Conservation (phyloP, 2,329 filamentous ascomycete species). For the Epichloe sibirici region DNA sequence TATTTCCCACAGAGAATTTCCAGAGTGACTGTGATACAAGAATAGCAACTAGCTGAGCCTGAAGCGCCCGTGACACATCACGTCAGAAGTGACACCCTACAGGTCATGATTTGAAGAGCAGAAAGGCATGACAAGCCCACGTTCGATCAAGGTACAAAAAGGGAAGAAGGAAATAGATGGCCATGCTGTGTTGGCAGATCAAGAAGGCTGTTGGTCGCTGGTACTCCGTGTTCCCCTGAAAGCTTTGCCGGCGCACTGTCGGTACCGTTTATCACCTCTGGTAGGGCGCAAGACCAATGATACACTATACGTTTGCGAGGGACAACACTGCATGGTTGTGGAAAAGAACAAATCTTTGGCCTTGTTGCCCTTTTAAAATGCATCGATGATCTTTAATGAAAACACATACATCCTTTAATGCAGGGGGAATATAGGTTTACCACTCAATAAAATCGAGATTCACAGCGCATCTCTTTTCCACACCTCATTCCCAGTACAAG, state of each 20-base stretch:
- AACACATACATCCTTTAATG: too few relatives aligned
- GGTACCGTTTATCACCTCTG: not conserved
- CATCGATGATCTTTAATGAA: not conserved
- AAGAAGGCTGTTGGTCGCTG: not conserved
- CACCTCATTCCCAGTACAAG: not conserved
- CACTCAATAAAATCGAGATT: too few relatives aligned
- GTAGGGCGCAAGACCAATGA: not conserved
- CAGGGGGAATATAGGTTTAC: too few relatives aligned
- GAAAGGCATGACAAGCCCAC: not conserved
- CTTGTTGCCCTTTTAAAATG: not conserved
- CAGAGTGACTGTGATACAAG: slow-evolving; percentile 13
- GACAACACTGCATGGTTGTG: too few relatives aligned
- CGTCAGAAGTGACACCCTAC: not conserved
- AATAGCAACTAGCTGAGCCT: not conserved
- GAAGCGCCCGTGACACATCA: not conserved
- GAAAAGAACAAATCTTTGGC: not conserved
- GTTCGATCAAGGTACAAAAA: not conserved
- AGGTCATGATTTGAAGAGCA: not conserved
- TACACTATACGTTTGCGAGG: not conserved
- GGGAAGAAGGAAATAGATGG: not conserved
- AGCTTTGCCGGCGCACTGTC: not conserved
- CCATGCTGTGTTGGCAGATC: not conserved
- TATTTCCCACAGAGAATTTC: slow-evolving; percentile 18
- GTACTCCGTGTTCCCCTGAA: not conserved
- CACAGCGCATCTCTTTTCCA: not conserved